Evolutionary conservation across 148 eudicot species (phyloP), one percentile per base, ranked within the genome.

Genomic region (Nepenthes gracilis): DNA sequence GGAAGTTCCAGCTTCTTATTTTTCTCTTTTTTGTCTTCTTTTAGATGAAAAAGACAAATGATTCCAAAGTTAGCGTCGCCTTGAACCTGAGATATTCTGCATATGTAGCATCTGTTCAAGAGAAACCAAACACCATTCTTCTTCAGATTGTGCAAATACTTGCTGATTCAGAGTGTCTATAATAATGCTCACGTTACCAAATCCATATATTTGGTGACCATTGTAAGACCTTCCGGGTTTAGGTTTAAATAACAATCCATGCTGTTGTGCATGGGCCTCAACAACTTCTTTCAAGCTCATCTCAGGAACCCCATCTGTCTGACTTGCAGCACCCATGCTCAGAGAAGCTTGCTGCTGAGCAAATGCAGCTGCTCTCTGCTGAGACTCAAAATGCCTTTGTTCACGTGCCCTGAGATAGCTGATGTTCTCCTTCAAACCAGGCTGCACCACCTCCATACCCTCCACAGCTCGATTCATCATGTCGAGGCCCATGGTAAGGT

Each of bases 381-480:
- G 84, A 70, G 78, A 69, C 66, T 78, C 86, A 55, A 76, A 76
- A 49, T 74, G 74, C 60, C 80, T 81, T 58, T 78, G 83, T 52
- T 78, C 89, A 52, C 66, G 65, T 53, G 59, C 75, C 65, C 74
- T 72, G 15, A 69, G 73, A 57, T 71, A 78, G 65, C 80, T 81
- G 5, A 78, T 55, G 57, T 72, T 78, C 77, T 84, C 89, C 49
- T 73, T 72, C 65, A 80, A 61, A 45, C 81, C 81, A 59, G 90
- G 82, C 61, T 79, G 90, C 11, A 65, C 80, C 59, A 81, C 78
- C 56, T 74, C 69, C 76, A 74, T 59, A 37, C 86, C 90, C 66
- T 81, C 80, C 68, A 77, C 86, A 51, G 90, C 84, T 54, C 75
- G 84, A 68, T 72, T 78, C 90, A 84, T 84, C 90, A 84, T 84